These are phyloP conservation scores for Spinacia oleracea DNA, from an alignment of 179 eudicot species.

Conservation along the genomic window DNA sequence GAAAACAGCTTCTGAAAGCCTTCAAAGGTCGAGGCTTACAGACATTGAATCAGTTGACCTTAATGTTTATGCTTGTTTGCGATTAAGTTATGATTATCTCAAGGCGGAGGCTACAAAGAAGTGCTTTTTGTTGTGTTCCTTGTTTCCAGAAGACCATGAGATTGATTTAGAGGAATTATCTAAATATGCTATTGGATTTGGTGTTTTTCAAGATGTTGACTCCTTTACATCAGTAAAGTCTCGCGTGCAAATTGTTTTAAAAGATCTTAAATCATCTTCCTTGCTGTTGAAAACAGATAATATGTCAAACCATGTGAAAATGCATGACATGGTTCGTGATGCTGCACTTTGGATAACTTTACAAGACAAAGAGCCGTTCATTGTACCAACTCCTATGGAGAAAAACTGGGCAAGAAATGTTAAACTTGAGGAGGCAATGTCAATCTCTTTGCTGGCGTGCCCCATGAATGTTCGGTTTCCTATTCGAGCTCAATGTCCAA, in stretches of 20 bases:
- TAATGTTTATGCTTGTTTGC: conserved; percentile 6
- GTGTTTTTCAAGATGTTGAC: conserved; percentile 4
- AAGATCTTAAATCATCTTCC: neutral
- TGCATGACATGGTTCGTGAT: conserved; percentile 24
- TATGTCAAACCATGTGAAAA: neutral
- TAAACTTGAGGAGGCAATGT: neutral
- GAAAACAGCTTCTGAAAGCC: neutral
- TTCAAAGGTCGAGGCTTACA: neutral
- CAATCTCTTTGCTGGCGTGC: conserved; percentile 16
- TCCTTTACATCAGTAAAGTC: neutral
- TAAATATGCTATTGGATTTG: conserved; percentile 7
- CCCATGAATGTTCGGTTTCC: conserved; percentile 1
- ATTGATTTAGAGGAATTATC: conserved; percentile 6
- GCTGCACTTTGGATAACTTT: conserved; percentile 15
- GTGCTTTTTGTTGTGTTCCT: conserved; percentile 13
- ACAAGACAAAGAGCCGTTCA: neutral
- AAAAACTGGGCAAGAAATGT: neutral
- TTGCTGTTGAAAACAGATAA: conserved; percentile 5
- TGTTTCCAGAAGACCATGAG: conserved; percentile 24
- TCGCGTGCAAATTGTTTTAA: neutral
- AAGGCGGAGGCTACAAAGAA: conserved; percentile 1
- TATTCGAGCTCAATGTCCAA: neutral
- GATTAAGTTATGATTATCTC: conserved; percentile 9
- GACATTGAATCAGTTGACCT: conserved; percentile 1
- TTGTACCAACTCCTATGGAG: conserved; percentile 7